These are phyloP conservation scores for Escallonia rubra DNA, from an alignment of 129 eudicot genomes.

Conservation along the genomic window DNA sequence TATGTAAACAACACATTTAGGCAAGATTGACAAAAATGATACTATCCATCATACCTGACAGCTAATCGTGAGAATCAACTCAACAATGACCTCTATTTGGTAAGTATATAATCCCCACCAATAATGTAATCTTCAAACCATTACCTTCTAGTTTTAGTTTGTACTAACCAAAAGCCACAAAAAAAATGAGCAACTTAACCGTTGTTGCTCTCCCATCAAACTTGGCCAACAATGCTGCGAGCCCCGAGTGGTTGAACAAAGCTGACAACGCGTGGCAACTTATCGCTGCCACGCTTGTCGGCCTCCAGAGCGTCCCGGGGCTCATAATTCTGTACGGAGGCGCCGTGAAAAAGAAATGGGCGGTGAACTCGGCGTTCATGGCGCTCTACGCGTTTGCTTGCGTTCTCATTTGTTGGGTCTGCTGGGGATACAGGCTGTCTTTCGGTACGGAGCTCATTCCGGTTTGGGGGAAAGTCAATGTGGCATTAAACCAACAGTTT, in stretches of 20 bases:
- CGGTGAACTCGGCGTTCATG: constrained; percentile 46
- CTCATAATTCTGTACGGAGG: constrained; percentile 40
- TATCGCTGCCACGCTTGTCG: constrained; percentile 36
- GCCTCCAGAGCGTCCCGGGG: constrained; percentile 40
- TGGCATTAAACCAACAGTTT: constrained; percentile 31
- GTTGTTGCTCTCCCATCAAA: constrained; percentile 26
- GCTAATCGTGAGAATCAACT: constrained; percentile 6
- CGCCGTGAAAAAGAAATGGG: constrained; percentile 45
- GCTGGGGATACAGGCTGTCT: constrained; percentile 37
- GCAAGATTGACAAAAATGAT: constrained; percentile 11
- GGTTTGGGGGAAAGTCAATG: constrained; percentile 33
- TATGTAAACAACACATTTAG: neutral
- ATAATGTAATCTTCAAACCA: too few relatives aligned
- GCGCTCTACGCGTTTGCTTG: constrained; percentile 40
- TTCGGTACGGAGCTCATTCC: constrained; percentile 33
- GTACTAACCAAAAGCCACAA: neutral
- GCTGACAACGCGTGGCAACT: constrained; percentile 52
- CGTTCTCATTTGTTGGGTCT: constrained; percentile 43
- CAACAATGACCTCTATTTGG: neutral
- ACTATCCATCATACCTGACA: constrained; percentile 6
- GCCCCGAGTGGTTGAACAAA: constrained; percentile 38
- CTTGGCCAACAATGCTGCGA: constrained; percentile 13
- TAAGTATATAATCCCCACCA: constrained; percentile 1
- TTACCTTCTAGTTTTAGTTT: neutral
- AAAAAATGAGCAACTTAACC: constrained; percentile 13